A percentile compares a stretch with the other conserved stretches of the same genome.
Evolutionary conservation across 371 early-diverging fungal species (phyloP).

Genomic region (Actinomucor elegans): DNA sequence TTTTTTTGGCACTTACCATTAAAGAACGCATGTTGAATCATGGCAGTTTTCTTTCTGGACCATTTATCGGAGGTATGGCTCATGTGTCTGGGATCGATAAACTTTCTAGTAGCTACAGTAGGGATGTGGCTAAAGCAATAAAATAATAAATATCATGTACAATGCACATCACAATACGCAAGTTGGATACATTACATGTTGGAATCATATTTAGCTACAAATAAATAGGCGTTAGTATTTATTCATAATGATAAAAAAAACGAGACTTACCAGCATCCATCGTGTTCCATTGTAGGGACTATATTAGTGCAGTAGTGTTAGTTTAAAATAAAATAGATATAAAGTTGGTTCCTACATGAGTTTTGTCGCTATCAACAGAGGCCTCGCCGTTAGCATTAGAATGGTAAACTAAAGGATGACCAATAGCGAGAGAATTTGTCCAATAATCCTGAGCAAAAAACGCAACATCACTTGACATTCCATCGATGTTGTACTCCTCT

Average conservation of each 20-base stretch:
- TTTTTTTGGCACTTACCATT: slow-evolving; percentile 15
- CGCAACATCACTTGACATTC: slow-evolving; percentile 21
- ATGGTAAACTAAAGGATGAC: slow-evolving; percentile 24
- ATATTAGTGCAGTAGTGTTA: neutral
- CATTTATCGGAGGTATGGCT: slow-evolving; percentile 24
- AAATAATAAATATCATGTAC: neutral
- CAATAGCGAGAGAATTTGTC: slow-evolving; percentile 28
- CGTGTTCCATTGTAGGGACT: slow-evolving; percentile 25
- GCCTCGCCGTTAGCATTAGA: slow-evolving; percentile 7
- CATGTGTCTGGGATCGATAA: slow-evolving; percentile 29
- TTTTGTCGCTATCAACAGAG: neutral
- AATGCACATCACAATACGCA: neutral
- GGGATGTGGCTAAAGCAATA: slow-evolving; percentile 17
- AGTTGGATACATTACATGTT: no score
- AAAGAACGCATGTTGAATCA: slow-evolving; percentile 31
- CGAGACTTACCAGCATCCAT: slow-evolving; percentile 22
- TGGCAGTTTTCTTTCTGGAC: slow-evolving; percentile 30
- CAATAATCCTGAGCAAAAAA: slow-evolving; percentile 29
- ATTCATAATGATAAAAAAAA: no score
- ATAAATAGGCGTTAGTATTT: neutral
- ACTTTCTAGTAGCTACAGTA: slow-evolving; percentile 24
- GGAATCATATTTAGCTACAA: slow-evolving; percentile 23
- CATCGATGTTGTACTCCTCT: slow-evolving; percentile 32
- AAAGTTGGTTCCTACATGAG: neutral
- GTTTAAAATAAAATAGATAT: neutral